Evolutionary conservation across 2,329 filamentous ascomycete genomes (phyloP).

Genomic region (Scedosporium minutisporum): DNA sequence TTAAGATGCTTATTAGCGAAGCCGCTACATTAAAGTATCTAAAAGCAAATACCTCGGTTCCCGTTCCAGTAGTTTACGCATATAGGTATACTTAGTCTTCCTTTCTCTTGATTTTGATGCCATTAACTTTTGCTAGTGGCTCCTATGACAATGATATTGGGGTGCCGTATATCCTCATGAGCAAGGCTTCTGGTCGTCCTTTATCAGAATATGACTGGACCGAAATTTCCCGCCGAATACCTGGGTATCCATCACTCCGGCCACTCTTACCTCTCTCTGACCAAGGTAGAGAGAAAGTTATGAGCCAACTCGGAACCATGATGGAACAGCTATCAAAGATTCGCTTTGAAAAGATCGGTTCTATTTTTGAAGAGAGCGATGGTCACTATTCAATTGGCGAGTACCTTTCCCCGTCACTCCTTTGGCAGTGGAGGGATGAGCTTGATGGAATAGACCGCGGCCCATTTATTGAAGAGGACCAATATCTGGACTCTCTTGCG

Average conservation of each 20-base stretch:
- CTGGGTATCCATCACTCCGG: slow-evolving; percentile 3
- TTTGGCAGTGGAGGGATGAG: slow-evolving; percentile 15
- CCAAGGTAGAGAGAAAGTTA: slow-evolving; percentile 11
- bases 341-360: slow-evolving; percentile 16
- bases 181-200: slow-evolving; percentile 12
- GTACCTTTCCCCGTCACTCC: slow-evolving; percentile 14
- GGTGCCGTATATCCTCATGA: slow-evolving; percentile 16
- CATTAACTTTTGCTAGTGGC: slow-evolving; percentile 8
- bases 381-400: slow-evolving; percentile 13
- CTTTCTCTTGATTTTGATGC: neutral
- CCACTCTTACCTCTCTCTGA: slow-evolving; percentile 13
- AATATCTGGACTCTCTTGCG: slow-evolving; percentile 17
- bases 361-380: slow-evolving; percentile 11
- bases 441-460: slow-evolving; percentile 16
- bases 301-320: slow-evolving; percentile 13
- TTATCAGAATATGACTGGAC: slow-evolving; percentile 14
- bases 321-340: slow-evolving; percentile 10
- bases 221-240: neutral
- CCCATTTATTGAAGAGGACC: slow-evolving; percentile 15
- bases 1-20: slow-evolving; percentile 14
- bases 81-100: slow-evolving; percentile 11
- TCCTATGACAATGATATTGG: slow-evolving; percentile 12
- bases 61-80: slow-evolving; percentile 14
- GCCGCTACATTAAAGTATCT: slow-evolving; percentile 13
- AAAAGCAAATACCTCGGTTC: slow-evolving; percentile 8